A percentile compares a stretch with the other conserved stretches of the same genome.
phyloP scores from a whole-genome alignment of 768 basidiomycete species.

The Psilocybe azurescens region DNA sequence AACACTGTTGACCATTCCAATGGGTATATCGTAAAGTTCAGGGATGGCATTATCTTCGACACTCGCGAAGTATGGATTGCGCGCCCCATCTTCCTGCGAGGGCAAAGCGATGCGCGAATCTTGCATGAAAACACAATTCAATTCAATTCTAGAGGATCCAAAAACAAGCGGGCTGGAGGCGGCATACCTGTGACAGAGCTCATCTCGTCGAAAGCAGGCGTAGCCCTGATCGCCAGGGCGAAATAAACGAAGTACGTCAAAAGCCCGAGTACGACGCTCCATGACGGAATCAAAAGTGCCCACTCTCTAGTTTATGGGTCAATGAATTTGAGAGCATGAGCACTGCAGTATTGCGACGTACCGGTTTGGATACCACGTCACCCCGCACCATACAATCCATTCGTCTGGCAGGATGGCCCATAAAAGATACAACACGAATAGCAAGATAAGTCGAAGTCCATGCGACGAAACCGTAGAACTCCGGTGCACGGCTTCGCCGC shows the following conservation, averaged over 20 bases:
- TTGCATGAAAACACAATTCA: constrained; percentile 29
- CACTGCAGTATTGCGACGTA: constrained; percentile 34
- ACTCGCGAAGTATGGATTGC: constrained; percentile 56
- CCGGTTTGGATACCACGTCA: constrained; percentile 91
- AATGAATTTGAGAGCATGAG: not conserved
- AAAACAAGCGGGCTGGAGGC: not conserved
- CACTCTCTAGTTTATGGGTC: constrained; percentile 65
- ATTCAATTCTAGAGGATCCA: constrained; percentile 9
- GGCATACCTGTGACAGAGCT: constrained; percentile 69
- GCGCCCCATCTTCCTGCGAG: constrained; percentile 26
- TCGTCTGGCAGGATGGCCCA: constrained; percentile 85
- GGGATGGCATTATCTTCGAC: constrained; percentile 55
- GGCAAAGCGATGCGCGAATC: constrained; percentile 66
- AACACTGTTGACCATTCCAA: constrained; percentile 80
- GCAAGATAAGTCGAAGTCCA: constrained; percentile 80
- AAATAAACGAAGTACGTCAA: constrained; percentile 82
- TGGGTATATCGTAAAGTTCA: constrained; percentile 82
- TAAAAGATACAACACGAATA: constrained; percentile 72
- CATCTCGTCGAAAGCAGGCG: constrained; percentile 73
- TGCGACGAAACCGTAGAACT: constrained; percentile 92
- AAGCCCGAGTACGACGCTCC: constrained; percentile 70
- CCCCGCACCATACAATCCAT: constrained; percentile 66
- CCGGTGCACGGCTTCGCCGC: constrained; percentile 71
- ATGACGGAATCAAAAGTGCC: constrained; percentile 83
- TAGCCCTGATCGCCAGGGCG: constrained; percentile 71